Evolutionary conservation across 352 stramenopile species (phyloP).

Genomic region (Phytophthora palmivora): DNA sequence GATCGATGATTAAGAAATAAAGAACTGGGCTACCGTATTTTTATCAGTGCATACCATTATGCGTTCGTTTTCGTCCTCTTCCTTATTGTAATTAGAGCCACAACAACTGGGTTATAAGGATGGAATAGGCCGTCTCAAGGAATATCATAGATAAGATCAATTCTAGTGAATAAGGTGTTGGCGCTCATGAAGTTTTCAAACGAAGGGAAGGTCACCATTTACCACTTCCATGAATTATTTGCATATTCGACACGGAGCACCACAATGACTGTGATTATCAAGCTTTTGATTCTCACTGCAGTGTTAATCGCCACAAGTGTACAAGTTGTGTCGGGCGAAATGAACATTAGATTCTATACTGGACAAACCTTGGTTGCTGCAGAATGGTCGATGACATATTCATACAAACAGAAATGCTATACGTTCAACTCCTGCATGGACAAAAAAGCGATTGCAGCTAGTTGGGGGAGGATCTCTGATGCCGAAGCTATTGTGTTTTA

Average conservation of each 20-base stretch:
- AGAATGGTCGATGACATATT: slow-evolving; percentile 27
- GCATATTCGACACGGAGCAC: background rate
- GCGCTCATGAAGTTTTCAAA: no score
- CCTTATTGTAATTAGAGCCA: no score
- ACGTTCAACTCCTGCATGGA: slow-evolving; percentile 23
- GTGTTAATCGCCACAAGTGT: background rate
- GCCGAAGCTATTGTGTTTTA: slow-evolving; percentile 23
- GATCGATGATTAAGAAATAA: no score
- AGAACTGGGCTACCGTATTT: no score
- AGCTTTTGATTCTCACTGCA: background rate
- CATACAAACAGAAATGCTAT: slow-evolving; percentile 28
- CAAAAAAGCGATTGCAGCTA: slow-evolving; percentile 4
- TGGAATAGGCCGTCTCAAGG: no score
- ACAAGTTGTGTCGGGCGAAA: slow-evolving; percentile 2
- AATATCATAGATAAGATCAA: no score
- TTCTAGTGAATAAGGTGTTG: no score
- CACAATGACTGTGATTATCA: background rate
- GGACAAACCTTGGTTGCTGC: slow-evolving; percentile 2
- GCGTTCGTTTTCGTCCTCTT: no score
- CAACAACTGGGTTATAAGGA: no score
- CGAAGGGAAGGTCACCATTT: no score
- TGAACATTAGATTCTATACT: slow-evolving; percentile 20
- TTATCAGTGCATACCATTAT: no score
- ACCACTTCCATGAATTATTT: background rate
- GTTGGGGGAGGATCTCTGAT: slow-evolving; percentile 14